A percentile compares a stretch with the other conserved stretches of the same genome.
Conservation (phyloP, 2,329 filamentous ascomycete genomes). For the Pseudopithomyces maydicus region DNA sequence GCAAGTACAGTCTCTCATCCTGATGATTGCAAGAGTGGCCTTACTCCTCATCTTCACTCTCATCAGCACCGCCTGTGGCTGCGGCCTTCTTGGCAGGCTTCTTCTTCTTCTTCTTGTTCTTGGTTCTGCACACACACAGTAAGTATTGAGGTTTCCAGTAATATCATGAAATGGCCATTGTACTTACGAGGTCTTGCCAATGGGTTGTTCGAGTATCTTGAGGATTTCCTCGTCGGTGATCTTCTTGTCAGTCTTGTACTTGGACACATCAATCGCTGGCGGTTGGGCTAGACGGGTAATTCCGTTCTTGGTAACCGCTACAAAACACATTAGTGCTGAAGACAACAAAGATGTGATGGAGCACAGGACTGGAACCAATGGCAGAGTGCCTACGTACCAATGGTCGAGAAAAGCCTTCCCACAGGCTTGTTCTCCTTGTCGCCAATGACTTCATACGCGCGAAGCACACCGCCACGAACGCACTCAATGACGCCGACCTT, state of each 20-base stretch:
- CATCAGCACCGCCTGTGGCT: conserved; percentile 50
- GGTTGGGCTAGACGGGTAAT: conserved; percentile 83
- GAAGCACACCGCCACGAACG: conserved; percentile 87
- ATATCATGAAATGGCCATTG: not conserved
- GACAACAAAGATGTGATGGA: not conserved
- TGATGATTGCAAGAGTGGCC: conserved; percentile 26
- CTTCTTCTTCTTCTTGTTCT: conserved; percentile 81
- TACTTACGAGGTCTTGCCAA: conserved; percentile 61
- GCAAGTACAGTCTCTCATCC: conserved; percentile 16
- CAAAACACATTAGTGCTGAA: not conserved
- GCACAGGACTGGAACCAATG: not conserved
- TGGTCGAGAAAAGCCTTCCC: conserved; percentile 83
- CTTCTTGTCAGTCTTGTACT: conserved; percentile 96
- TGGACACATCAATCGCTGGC: conserved; percentile 74
- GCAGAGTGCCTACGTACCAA: conserved; percentile 72
- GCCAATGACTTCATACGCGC: conserved; percentile 94
- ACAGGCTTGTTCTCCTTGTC: conserved; percentile 89
- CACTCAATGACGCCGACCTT: conserved; percentile 97
- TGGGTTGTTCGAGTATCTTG: conserved; percentile 88
- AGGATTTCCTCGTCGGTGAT: conserved; percentile 95
- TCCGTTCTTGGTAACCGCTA: conserved; percentile 97
- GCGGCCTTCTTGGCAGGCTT: conserved; percentile 69
- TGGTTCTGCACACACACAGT: conserved; percentile 46
- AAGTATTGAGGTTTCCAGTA: not conserved
- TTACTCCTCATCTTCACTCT: conserved; percentile 46